Percentiles rank a stretch among this genome's conserved stretches.
Conservation (phyloP, 139 green algal genomes). For the Chlamydomonas sphaeroides region DNA sequence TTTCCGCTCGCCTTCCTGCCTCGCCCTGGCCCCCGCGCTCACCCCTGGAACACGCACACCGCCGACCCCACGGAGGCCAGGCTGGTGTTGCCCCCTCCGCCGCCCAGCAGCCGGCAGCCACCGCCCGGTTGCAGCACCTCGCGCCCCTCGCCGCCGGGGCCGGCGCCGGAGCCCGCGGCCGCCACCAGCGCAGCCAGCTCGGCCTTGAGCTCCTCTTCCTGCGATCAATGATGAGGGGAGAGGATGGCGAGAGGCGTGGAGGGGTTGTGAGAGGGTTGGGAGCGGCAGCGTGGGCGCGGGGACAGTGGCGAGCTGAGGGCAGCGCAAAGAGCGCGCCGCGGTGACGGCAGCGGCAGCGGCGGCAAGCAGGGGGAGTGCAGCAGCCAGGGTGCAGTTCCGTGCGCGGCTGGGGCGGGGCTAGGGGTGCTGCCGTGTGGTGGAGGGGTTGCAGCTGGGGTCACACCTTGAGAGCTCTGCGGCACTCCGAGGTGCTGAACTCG, state of each 20-base stretch:
- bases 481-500: constrained; percentile 20
- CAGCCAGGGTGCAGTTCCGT: no score
- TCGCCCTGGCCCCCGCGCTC: background rate
- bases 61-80: constrained; percentile 6
- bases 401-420: no score
- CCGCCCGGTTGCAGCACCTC: constrained; percentile 11
- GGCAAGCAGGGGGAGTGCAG: no score
- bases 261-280: background rate
- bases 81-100: background rate
- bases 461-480: no score
- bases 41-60: constrained; percentile 32
- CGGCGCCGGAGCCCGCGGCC: background rate
- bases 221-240: background rate
- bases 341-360: no score
- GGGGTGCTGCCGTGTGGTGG: no score
- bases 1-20: no score
- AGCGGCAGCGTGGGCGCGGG: background rate
- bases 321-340: no score
- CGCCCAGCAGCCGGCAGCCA: constrained; percentile 26
- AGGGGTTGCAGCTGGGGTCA: no score
- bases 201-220: constrained; percentile 23
- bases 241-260: background rate
- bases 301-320: no score
- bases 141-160: background rate
- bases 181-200: background rate